These are phyloP conservation scores for Hypoxylon fragiforme DNA, from an alignment of 495 filamentous ascomycete species.

Conservation along the genomic window DNA sequence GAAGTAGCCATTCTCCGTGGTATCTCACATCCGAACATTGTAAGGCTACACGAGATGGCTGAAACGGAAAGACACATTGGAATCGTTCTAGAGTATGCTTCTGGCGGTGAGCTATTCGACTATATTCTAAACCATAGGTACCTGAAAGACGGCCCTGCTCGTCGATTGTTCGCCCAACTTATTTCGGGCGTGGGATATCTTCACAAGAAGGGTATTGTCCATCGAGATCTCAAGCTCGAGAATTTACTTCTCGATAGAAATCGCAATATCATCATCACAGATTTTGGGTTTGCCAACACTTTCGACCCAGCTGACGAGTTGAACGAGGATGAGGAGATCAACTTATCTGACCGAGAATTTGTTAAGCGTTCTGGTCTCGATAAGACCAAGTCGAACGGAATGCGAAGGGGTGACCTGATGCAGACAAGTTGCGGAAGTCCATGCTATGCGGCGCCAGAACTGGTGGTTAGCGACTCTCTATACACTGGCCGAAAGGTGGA, in stretches of 20 bases:
- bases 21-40: constrained; percentile 93
- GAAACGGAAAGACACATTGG: constrained; percentile 95
- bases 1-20: constrained; percentile 89
- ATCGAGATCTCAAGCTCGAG: constrained; percentile 95
- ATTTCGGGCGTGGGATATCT: constrained; percentile 97
- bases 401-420: constrained; percentile 73
- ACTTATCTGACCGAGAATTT: constrained; percentile 79
- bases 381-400: constrained; percentile 57
- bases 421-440: constrained; percentile 82
- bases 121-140: constrained; percentile 97
- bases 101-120: constrained; percentile 96
- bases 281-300: constrained; percentile 98
- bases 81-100: constrained; percentile 98
- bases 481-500: constrained; percentile 98
- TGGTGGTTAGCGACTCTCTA: constrained; percentile 95
- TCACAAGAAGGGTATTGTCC: constrained; percentile 98
- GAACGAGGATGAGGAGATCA: constrained; percentile 86
- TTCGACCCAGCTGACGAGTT: constrained; percentile 90
- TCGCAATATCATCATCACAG: constrained; percentile 98
- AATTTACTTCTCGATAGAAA: constrained; percentile 95
- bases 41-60: constrained; percentile 96
- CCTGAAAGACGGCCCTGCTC: constrained; percentile 87
- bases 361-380: constrained; percentile 79
- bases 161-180: constrained; percentile 91
- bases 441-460: constrained; percentile 95